A percentile compares a stretch with the other conserved stretches of the same genome.
Evolutionary conservation across 2,329 filamentous ascomycete genomes (phyloP).

Genomic region (Trichoderma oligosporum): DNA sequence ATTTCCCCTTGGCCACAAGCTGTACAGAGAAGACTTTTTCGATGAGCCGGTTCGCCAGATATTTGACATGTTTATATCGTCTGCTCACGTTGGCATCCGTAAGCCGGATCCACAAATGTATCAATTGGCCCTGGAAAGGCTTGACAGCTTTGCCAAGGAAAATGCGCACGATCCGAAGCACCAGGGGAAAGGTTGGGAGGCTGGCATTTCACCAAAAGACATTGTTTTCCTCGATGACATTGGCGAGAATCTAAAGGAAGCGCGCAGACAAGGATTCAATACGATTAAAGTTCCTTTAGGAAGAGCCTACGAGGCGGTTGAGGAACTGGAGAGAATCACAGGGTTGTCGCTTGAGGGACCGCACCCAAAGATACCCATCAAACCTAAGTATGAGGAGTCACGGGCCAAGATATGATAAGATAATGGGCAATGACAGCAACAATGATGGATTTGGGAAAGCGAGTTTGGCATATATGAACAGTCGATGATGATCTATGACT

Average conservation of each 20-base stretch:
- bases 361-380: conserved; percentile 49
- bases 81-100: conserved; percentile 78
- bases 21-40: conserved; percentile 50
- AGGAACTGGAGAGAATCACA: conserved; percentile 70
- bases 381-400: conserved; percentile 32
- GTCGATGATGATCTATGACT: no score
- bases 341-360: conserved; percentile 60
- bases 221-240: conserved; percentile 92
- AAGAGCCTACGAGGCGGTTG: conserved; percentile 73
- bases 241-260: conserved; percentile 84
- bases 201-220: conserved; percentile 58
- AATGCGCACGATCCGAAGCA: conserved; percentile 43
- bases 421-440: neutral
- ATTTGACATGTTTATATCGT: conserved; percentile 87
- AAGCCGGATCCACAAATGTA: conserved; percentile 88
- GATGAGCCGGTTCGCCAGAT: conserved; percentile 57
- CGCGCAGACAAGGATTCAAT: conserved; percentile 66
- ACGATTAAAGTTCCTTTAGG: conserved; percentile 85
- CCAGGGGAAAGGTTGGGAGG: conserved; percentile 41
- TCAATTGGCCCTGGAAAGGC: conserved; percentile 61
- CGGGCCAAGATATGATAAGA: conserved; percentile 42
- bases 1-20: conserved; percentile 71
- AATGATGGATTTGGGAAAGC: neutral
- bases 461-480: neutral
- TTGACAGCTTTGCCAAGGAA: conserved; percentile 59